phyloP scores from a whole-genome alignment of 768 basidiomycete genomes.

The Termitomyces heimii region DNA sequence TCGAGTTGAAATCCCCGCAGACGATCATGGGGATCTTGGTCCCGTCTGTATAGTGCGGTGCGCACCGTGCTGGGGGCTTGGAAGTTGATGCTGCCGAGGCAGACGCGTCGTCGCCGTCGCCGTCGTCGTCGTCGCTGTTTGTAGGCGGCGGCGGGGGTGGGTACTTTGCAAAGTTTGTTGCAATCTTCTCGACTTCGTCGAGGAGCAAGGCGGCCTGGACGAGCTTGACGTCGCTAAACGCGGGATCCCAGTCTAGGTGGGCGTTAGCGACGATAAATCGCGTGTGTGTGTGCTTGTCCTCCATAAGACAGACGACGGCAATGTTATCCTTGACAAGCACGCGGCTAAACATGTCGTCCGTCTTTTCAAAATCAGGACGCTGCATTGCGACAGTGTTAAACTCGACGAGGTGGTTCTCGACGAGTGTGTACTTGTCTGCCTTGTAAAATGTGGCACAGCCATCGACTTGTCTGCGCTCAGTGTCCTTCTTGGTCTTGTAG shows the following conservation, averaged over 20 bases:
- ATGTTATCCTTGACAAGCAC: conserved; percentile 94
- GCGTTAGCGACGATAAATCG: conserved; percentile 86
- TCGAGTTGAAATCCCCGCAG: conserved; percentile 95
- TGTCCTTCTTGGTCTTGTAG: conserved; percentile 87
- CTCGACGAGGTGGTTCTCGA: conserved; percentile 91
- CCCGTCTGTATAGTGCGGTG: conserved; percentile 75
- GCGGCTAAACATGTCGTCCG: conserved; percentile 99
- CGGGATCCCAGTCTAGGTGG: conserved; percentile 92
- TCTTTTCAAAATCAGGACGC: conserved; percentile 91
- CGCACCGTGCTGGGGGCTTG: conserved; percentile 32
- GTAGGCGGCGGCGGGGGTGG: conserved; percentile 43
- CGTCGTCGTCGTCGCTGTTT: conserved; percentile 15
- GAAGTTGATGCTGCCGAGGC: conserved; percentile 8
- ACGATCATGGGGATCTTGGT: conserved; percentile 87
- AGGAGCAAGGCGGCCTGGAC: conserved; percentile 91
- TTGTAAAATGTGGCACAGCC: conserved; percentile 98
- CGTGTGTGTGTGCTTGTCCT: conserved; percentile 82
- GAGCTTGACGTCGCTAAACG: conserved; percentile 93
- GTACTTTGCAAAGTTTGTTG: conserved; percentile 75
- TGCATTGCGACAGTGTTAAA: conserved; percentile 92
- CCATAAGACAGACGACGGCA: conserved; percentile 80
- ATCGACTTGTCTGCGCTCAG: conserved; percentile 85
- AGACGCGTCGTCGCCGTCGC: conserved; percentile 1
- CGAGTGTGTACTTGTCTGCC: conserved; percentile 80
- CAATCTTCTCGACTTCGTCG: conserved; percentile 91